Evolutionary conservation across 305 asterid genomes (phyloP), one percentile per base, ranked within the genome.

Genomic region (Striga hermonthica): DNA sequence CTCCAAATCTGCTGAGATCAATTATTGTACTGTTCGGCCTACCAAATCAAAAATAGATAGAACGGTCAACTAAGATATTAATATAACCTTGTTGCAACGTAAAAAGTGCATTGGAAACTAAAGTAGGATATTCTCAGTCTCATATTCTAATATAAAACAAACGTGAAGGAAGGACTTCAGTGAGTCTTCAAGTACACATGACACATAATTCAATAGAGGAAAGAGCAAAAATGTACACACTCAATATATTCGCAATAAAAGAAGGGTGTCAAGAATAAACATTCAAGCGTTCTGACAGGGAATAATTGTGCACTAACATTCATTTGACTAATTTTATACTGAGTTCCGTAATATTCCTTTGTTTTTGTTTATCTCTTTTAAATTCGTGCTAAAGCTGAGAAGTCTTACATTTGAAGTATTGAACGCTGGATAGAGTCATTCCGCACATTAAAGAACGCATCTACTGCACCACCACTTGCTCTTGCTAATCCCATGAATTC

Each of bases 371-470:
- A 0, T 22, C 31, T 22, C 31, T 22, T 22, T 22, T 22, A 22
- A 22, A 22, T 22, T 2, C 55, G 8, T n/a, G 61, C 41, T 11
- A 38, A 66, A 61, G 13, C 13, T 55, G 52, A 68, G 64, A 60
- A 68, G 39, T 35, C 78, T 61, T 72, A 75, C 87, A 48, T 76
- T 66, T 73, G 28, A 35, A 79, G 67, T 64, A 78, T 77, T n/a
- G 28, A 62, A 44, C 13, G 65, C 31, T 38, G 69, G 61, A 49
- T 58, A 8, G 38, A 31, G 28, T 77, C 65, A 50, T 57, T 66
- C 68, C 34, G 76, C 64, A 79, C 85, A n/a, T 47, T 74, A 62
- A 74, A 84, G 66, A 79, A 73, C 57, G 75, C 82, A 4, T 83
- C 80, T 3, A 70, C 69, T 16, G 35, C 61, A 35, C 69, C 78